These are phyloP conservation scores for Aspergillus sp. DNA, from an alignment of 2,329 filamentous ascomycete species.

Conservation along the genomic window DNA sequence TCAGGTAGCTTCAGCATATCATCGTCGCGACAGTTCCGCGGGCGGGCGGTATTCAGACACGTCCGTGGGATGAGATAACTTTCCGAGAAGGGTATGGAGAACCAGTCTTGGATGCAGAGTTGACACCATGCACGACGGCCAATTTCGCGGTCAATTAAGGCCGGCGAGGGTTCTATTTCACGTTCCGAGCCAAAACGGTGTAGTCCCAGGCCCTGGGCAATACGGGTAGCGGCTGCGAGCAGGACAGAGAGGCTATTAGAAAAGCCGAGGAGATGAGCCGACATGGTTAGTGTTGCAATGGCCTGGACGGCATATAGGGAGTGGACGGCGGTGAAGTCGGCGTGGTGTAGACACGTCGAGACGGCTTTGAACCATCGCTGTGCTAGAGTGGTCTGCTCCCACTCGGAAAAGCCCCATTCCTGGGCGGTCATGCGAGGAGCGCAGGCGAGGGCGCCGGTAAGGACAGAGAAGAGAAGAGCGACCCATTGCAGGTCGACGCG, in stretches of 20 bases:
- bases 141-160: slow-evolving; percentile 33
- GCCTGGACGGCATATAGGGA: slow-evolving; percentile 50
- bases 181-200: slow-evolving; percentile 37
- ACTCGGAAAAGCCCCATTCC: slow-evolving; percentile 49
- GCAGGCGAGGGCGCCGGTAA: slow-evolving; percentile 47
- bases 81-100: slow-evolving; percentile 44
- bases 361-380: slow-evolving; percentile 51
- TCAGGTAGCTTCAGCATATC: slow-evolving; percentile 28
- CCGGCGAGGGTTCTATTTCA: slow-evolving; percentile 23
- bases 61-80: slow-evolving; percentile 40
- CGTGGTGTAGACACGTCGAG: slow-evolving; percentile 48
- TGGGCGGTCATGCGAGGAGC: slow-evolving; percentile 37
- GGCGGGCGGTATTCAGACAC: slow-evolving; percentile 38
- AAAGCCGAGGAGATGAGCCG: slow-evolving; percentile 52
- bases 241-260: slow-evolving; percentile 51
- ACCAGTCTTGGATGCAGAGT: slow-evolving; percentile 47
- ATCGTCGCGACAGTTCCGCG: slow-evolving; percentile 34
- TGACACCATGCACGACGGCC: slow-evolving; percentile 45
- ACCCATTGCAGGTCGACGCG: slow-evolving; percentile 49
- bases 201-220: slow-evolving; percentile 52
- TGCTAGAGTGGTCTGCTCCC: slow-evolving; percentile 46
- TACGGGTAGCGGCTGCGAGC: slow-evolving; percentile 48
- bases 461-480: slow-evolving; percentile 48
- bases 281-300: slow-evolving; percentile 51
- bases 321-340: slow-evolving; percentile 49